Evolutionary conservation across 2,329 filamentous ascomycete genomes (phyloP), one percentile per base, ranked within the genome.

Genomic region (Xylaria sp.): DNA sequence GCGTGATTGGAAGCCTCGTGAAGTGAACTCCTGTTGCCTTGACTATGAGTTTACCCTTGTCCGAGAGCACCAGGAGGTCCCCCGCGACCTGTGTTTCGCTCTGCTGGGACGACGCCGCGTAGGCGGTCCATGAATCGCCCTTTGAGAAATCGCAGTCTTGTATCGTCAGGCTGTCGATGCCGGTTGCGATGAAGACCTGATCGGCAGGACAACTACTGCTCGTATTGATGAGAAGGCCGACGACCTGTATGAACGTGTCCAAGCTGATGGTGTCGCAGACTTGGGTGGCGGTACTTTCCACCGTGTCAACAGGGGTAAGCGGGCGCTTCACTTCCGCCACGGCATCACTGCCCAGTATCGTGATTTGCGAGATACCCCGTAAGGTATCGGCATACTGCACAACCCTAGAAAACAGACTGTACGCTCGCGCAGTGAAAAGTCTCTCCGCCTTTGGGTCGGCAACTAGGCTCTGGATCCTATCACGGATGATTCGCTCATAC

Each of bases 191-290:
- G 21, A 49, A 49, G 21, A 49, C 46, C 20, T 42, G 24, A 24
- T 26, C 46, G 11, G 37, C 38, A 2, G 38, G 39, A 39, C 46
- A 49, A 3, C 7, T 11, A 4, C 42, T 39, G 19, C 46, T 49
- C 17, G 39, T 49, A 24, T 49, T 49, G 13, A 49, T 49, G 16
- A 49, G 39, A 6, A 49, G 39, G 11, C 46, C 46, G 7, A 42
- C 46, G 16, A 43, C 46, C 42, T 49, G 46, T 16, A 49, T 49
- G 24, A 49, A 42, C 3, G 39, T 42, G 39, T 49, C 46, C 9
- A 49, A n/a, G 38, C 39, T 42, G 24, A 49, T 39, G 8, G 46
- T 42, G 16, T 49, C 46, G 39, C 46, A 49, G 21, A 42, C 42
- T 18, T 42, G 37, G 1, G 39, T 39, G 13, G 46, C 46, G 2